These are phyloP conservation scores for Fraxinus angustifolia DNA, from an alignment of 305 asterid species.

Conservation along the genomic window DNA sequence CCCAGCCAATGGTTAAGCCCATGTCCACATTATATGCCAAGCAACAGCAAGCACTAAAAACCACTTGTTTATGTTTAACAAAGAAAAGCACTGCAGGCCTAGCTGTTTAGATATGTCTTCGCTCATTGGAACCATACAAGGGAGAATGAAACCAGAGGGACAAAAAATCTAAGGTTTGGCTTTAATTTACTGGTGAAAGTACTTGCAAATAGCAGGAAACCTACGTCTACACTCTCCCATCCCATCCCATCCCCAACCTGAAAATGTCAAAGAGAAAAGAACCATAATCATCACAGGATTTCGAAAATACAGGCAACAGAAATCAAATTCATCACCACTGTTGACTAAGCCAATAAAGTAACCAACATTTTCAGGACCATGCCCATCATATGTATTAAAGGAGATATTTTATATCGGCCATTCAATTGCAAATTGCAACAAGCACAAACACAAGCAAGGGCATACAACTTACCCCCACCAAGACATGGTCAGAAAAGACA, in stretches of 20 bases:
- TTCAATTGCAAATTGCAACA: background rate
- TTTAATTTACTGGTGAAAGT: background rate
- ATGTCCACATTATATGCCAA: background rate
- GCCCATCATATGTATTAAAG: background rate
- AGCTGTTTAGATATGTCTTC: background rate
- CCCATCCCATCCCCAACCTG: background rate
- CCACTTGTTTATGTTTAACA: background rate
- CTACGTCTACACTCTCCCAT: background rate
- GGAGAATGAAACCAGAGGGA: background rate
- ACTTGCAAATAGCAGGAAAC: background rate
- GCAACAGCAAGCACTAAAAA: background rate
- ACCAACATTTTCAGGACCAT: background rate
- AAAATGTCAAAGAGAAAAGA: background rate
- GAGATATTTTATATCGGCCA: background rate
- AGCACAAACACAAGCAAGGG: slow-evolving; percentile 8
- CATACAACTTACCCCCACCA: slow-evolving; percentile 81
- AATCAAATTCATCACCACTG: background rate
- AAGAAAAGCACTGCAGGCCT: background rate
- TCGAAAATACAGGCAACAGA: background rate
- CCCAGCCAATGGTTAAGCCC: background rate
- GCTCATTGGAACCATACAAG: background rate
- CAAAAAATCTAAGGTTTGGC: background rate
- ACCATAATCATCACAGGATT: background rate
- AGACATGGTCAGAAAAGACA: slow-evolving; percentile 69
- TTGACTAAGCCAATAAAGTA: background rate